Base-by-base conservation (phyloP, 345 rosid species). In the Acer negundo region DNA sequence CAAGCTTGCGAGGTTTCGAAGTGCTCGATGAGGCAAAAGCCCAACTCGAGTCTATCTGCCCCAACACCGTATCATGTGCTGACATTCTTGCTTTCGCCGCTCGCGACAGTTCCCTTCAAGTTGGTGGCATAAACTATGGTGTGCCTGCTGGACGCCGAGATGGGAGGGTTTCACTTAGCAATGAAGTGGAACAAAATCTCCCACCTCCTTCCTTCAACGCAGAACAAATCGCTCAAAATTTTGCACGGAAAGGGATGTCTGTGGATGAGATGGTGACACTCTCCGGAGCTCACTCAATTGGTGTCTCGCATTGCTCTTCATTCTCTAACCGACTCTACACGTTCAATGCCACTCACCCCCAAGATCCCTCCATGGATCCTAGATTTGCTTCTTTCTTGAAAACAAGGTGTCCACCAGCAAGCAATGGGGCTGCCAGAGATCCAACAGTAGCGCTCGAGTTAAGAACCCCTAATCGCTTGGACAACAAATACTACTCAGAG, bases 81-180 rank as follows among this genome's bases (percentile, higher is more conserved):
- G 90, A 89, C 78, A 86, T 87, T 47, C 5, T 87, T 3, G 86
- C 89, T 2, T 87, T 89, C 13, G 88, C 88, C 0, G 86, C 93
- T 2, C 73, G 88, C 0, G 90, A 87, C 70, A 82, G 87, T 23
- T 71, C 82, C 51, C 4, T 19, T 38, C 62, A 51, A 44, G 66
- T 79, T 1, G 88, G 89, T 0, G 67, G 82, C 0, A 80, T 80
- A 9, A 58, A 79, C 69, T 86, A 89, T 42, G 75, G 71, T 0
- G 81, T 86, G 2, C 82, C 79, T 0, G 76, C 85, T 0, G 87
- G 92, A 2, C 82, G 87, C 28, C 69, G 87, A 0, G 90, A 86
- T 26, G 87, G 92, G 2, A 79, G 80, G 1, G 65, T 87, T 26
- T 87, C 90, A 1, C 2, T 35, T 3, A 15, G 10, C 3, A 69